Evolutionary conservation across 2,329 filamentous ascomycete genomes (phyloP), one percentile per base, ranked within the genome.

Genomic region (Colletotrichum sp.): DNA sequence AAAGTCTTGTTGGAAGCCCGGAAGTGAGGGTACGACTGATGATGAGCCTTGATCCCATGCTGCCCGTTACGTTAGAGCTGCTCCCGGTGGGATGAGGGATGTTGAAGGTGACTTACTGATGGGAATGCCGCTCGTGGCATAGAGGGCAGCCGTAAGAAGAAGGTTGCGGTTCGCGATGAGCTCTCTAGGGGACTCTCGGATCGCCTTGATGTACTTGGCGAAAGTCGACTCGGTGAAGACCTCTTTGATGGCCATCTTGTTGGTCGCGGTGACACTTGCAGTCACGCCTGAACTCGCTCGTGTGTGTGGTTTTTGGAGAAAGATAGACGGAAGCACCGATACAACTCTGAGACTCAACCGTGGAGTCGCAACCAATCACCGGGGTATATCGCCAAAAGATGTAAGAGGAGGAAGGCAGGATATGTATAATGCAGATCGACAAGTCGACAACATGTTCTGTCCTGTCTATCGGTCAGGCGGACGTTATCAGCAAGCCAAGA

Each of bases 1-100:
- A 59, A 86, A 86, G 16, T 82, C 78, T 16, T 83, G 34, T 72
- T 84, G 80, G 74, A 86, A 86, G n/a, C 83, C 79, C 5, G 81
- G 80, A 3, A 86, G 79, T 6, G 81, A 82, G 2, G 84, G 79
- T 1, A 86, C 76, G 3, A 81, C 77, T 4, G 84, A 75, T 4
- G 70, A 68, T 5, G 68, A 64, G 27, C 59, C 68, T 55, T 71
- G 68, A 5, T 71, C 68, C 68, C 68, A 71, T 8, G 59, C 68
- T 71, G 28, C 4, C 4, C 6, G 3, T n/a, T 8, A 6, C 0
- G 57, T 71, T 27, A 71, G 39, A 16, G 15, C 1, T 27, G 8
- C 16, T 6, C 4, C 25, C 34, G 15, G 27, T 30, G 5, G 11
- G 11, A 13, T 30, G 15, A 28, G 11, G 3, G 12, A 15, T 48